Evolutionary conservation across 441 rosid genomes (phyloP), one percentile per base, ranked within the genome.

Genomic region (Adansonia grandidieri): DNA sequence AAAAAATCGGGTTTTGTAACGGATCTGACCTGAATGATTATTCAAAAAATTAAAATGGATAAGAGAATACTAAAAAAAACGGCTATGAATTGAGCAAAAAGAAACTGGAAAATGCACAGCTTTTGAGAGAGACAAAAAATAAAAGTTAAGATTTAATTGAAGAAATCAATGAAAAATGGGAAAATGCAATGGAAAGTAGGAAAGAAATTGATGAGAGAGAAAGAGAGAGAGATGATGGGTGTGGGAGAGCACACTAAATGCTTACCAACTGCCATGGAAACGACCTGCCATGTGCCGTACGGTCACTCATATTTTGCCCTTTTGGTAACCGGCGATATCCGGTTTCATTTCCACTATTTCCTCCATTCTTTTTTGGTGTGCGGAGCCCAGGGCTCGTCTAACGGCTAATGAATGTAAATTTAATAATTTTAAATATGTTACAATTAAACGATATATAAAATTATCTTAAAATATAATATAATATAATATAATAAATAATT

Each of bases 241-340:
- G 37, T 32, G 37, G 37, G 37, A 22, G 24, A 28, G 73, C 84
- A 84, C 89, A 88, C 83, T 89, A 84, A 91, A 86, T 89, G 93
- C 91, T 82, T 82, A 85, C 91, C 92, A 89, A 91, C 94, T 86
- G 91, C 92, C 88, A 81, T 76, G 74, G 86, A 80, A 88, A 81
- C 85, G 84, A 83, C 89, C 85, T 78, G 82, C 77, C 87, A 81
- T 78, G 86, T 57, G 86, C 88, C 81, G 87, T 87, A 86, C 89
- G 81, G 80, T 73, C 86, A 70, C 74, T 3, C 37, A 2, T 44
- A 78, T 61, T 74, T 74, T 70, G 42, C n/a, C n/a, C 28, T 61
- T 74, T 44, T 72, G 37, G 37, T 77, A 22, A 82, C 87, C 79
- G 86, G 82, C 73, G 40, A 13, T 22, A 37, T 78, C 85, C 54